Conservation (phyloP, 2,329 filamentous ascomycete species). For the Penicillium sp. region DNA sequence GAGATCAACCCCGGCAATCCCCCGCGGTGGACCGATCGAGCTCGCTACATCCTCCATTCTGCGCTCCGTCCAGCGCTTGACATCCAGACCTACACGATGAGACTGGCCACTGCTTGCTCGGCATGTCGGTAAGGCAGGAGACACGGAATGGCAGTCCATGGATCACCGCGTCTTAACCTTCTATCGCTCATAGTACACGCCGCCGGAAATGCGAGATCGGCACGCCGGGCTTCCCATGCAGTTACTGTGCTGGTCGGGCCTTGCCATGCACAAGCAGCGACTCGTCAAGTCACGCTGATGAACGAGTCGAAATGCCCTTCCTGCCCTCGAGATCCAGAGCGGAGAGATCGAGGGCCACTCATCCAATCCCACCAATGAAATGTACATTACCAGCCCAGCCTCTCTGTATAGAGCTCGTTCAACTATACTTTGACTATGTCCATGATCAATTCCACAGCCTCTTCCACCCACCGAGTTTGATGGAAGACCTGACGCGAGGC, state of each 20-base stretch:
- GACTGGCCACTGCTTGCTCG: constrained; percentile 9
- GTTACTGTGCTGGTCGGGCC: constrained; percentile 9
- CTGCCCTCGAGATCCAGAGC: too few species aligned
- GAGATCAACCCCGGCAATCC: too few species aligned
- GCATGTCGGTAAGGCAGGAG: constrained; percentile 12
- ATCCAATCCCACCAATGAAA: not conserved
- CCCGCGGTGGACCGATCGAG: too few species aligned
- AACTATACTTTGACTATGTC: constrained; percentile 20
- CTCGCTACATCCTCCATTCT: too few species aligned
- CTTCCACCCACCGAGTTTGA: constrained; percentile 17
- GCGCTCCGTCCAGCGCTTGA: too few species aligned
- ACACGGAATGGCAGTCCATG: not conserved
- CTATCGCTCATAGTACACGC: constrained; percentile 12
- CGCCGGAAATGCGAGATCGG: constrained; percentile 14
- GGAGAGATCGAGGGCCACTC: not conserved
- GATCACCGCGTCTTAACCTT: too few species aligned
- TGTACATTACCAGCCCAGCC: constrained; percentile 3
- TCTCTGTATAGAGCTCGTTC: constrained; percentile 13
- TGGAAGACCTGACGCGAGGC: constrained; percentile 9
- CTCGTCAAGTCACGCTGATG: not conserved
- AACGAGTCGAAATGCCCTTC: too few species aligned
- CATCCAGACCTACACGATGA: constrained; percentile 6
- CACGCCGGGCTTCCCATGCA: constrained; percentile 10
- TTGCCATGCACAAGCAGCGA: constrained; percentile 6
- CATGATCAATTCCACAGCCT: constrained; percentile 22